Percentiles rank a stretch among this genome's conserved stretches.
phyloP scores from a whole-genome alignment of 805 yeast genomes.

The Candida vaughaniae region DNA sequence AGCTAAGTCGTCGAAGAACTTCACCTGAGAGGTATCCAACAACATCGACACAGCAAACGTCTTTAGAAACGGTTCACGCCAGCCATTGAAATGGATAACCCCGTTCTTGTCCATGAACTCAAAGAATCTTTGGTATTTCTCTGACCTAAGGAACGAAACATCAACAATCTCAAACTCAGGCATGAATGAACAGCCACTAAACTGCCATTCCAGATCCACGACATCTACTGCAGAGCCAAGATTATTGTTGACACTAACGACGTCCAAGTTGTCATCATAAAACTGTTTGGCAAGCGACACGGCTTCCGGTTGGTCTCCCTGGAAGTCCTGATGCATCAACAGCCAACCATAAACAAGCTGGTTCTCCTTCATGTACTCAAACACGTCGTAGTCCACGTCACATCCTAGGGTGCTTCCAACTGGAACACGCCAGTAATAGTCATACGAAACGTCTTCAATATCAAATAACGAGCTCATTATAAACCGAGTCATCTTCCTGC shows the following conservation, averaged over 20 bases:
- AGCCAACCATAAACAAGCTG: constrained; percentile 22
- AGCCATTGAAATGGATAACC: constrained; percentile 13
- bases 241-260: not conserved
- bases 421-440: constrained; percentile 28
- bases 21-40: constrained; percentile 8
- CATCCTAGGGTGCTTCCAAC: constrained; percentile 21
- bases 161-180: constrained; percentile 15
- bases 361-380: constrained; percentile 22
- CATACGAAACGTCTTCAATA: constrained; percentile 19
- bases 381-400: constrained; percentile 25
- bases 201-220: constrained; percentile 9
- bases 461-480: constrained; percentile 21
- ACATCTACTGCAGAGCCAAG: not conserved
- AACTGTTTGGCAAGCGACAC: constrained; percentile 10
- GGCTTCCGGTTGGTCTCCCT: constrained; percentile 10
- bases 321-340: constrained; percentile 11
- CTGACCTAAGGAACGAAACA: constrained; percentile 10
- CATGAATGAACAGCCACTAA: constrained; percentile 11
- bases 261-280: constrained; percentile 2
- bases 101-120: constrained; percentile 11
- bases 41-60: constrained; percentile 15
- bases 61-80: constrained; percentile 16
- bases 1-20: constrained; percentile 15
- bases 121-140: constrained; percentile 13
- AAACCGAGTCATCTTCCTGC: constrained; percentile 22